phyloP scores from a whole-genome alignment of 2,329 filamentous ascomycete species.

The Aureobasidium mangrovei region DNA sequence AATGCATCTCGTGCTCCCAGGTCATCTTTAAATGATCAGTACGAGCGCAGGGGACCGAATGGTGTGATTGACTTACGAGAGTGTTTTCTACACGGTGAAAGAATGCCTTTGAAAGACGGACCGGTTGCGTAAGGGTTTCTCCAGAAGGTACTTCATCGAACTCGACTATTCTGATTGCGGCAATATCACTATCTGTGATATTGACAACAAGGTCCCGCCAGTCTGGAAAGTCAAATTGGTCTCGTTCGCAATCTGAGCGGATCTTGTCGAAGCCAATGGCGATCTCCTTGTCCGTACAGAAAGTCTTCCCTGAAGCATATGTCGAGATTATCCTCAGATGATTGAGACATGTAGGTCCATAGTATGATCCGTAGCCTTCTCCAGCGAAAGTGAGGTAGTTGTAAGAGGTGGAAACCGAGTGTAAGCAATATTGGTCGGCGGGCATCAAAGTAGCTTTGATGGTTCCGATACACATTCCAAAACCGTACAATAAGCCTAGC shows the following conservation, averaged over 20 bases:
- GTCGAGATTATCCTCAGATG: background rate
- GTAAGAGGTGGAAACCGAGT: background rate
- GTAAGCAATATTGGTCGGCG: background rate
- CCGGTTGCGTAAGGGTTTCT: background rate
- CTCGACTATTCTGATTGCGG: background rate
- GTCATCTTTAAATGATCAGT: background rate
- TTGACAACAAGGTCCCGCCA: background rate
- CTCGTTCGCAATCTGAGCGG: background rate
- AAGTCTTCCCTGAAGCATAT: slow-evolving; percentile 1
- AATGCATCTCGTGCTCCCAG: slow-evolving; percentile 10
- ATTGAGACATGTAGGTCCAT: slow-evolving; percentile 3
- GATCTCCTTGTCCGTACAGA: background rate
- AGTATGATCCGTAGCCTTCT: slow-evolving; percentile 1
- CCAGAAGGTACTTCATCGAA: background rate
- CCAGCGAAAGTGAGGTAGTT: slow-evolving; percentile 7
- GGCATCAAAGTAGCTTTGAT: slow-evolving; percentile 5
- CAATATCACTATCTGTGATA: background rate
- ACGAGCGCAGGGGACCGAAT: no score
- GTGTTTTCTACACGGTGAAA: background rate
- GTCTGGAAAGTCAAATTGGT: background rate
- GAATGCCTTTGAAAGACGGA: background rate
- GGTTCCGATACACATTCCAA: background rate
- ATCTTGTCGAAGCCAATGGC: background rate
- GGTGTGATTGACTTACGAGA: background rate
- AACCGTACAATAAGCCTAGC: background rate